phyloP scores from a whole-genome alignment of 139 green algal species.

The Choricystis sp. region DNA sequence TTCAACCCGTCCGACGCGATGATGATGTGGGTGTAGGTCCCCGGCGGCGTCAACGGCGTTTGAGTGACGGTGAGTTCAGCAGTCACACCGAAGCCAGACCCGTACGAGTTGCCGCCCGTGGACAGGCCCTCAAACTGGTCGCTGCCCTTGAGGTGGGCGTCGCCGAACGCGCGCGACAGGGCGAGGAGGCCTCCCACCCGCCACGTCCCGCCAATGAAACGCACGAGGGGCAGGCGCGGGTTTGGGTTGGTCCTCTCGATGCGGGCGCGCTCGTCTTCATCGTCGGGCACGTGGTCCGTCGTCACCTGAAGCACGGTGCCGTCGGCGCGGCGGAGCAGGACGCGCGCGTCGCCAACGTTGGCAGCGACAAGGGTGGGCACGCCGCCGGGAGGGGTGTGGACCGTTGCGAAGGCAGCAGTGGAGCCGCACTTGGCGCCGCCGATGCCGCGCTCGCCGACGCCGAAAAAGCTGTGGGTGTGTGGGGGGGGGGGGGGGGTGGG shows the following conservation, averaged over 20 bases:
- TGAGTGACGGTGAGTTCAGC: conserved; percentile 57
- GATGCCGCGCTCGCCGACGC: conserved; percentile 64
- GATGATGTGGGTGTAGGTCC: conserved; percentile 54
- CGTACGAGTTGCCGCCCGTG: conserved; percentile 49
- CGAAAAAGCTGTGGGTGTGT: conserved; percentile 56
- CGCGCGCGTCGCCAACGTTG: conserved; percentile 80
- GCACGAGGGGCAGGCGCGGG: conserved; percentile 68
- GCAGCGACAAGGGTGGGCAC: conserved; percentile 41
- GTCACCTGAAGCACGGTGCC: conserved; percentile 54
- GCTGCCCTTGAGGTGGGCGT: conserved; percentile 59
- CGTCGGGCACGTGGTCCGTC: conserved; percentile 75
- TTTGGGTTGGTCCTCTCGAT: conserved; percentile 93
- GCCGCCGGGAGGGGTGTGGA: conserved; percentile 5
- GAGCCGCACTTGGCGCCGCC: conserved; percentile 76
- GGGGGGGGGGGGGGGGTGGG: too few relatives aligned
- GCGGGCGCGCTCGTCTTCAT: conserved; percentile 55
- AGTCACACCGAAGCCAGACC: conserved; percentile 64
- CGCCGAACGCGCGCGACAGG: conserved; percentile 84
- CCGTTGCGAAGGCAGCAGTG: conserved; percentile 46
- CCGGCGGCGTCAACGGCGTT: conserved; percentile 10
- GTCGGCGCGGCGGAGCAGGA: conserved; percentile 44
- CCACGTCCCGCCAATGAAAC: conserved; percentile 74
- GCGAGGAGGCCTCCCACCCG: conserved; percentile 86
- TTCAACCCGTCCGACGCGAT: conserved; percentile 73
- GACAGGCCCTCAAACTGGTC: conserved; percentile 77